A percentile compares a stretch with the other conserved stretches of the same genome.
These are phyloP conservation scores for Fusarium sulawesiense DNA, from an alignment of 2,329 filamentous ascomycete species.

Conservation along the genomic window DNA sequence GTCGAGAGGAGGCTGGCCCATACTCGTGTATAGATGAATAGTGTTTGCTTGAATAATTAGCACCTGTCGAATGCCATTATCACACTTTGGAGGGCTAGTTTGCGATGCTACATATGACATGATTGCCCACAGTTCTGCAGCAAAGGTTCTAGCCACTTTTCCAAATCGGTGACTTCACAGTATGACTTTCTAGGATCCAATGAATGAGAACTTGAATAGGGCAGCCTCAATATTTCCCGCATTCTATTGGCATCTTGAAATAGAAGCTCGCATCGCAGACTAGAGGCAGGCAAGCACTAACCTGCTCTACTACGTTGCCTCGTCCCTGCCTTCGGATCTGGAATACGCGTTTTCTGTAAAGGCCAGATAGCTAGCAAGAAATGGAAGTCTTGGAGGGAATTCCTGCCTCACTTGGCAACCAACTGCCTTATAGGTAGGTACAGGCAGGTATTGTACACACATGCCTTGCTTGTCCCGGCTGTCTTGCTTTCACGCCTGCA, in stretches of 20 bases:
- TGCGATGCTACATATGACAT: neutral
- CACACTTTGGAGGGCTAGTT: neutral
- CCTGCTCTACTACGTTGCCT: neutral
- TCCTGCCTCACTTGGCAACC: neutral
- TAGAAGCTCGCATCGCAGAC: no score
- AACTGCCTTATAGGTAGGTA: neutral
- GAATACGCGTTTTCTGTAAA: neutral
- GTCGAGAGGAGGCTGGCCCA: conserved; percentile 47
- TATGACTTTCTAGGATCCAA: neutral
- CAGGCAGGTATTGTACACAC: neutral
- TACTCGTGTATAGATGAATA: conserved; percentile 53
- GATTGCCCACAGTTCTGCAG: neutral
- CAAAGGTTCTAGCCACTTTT: neutral
- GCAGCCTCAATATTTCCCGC: neutral
- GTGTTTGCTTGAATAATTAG: conserved; percentile 50
- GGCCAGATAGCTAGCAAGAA: neutral
- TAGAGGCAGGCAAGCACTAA: neutral
- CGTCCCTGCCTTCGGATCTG: neutral
- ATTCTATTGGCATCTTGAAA: no score
- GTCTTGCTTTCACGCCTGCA: neutral
- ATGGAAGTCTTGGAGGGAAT: neutral
- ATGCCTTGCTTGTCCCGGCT: neutral
- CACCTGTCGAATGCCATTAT: conserved; percentile 40
- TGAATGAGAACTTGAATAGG: neutral
- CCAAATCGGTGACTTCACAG: neutral